Evolutionary conservation across 352 stramenopile genomes (phyloP).

Genomic region (Globisporangium spinosum): DNA sequence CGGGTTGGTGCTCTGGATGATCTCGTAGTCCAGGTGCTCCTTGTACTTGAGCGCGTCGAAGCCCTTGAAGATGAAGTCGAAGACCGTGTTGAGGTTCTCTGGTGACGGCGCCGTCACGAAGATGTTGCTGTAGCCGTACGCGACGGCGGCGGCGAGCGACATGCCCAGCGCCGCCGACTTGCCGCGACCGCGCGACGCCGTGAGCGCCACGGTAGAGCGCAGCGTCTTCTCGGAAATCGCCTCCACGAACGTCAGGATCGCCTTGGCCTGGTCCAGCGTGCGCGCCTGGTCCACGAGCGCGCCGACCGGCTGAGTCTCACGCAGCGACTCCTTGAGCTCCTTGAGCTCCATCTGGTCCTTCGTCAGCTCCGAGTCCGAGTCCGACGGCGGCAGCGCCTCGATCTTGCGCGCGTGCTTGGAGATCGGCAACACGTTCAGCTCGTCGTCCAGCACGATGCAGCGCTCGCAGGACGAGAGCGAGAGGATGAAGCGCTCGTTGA

Average conservation of each 20-base stretch:
- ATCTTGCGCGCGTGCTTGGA: constrained; percentile 91
- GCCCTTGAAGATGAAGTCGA: constrained; percentile 98
- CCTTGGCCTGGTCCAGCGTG: constrained; percentile 94
- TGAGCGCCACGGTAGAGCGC: constrained; percentile 94
- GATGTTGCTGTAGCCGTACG: constrained; percentile 94
- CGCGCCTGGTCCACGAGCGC: constrained; percentile 93
- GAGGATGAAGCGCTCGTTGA: constrained; percentile 99
- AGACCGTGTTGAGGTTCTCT: constrained; percentile 98
- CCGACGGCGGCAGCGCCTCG: constrained; percentile 66
- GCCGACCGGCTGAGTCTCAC: constrained; percentile 94
- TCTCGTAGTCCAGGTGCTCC: constrained; percentile 98
- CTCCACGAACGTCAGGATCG: constrained; percentile 97
- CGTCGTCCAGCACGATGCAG: constrained; percentile 98
- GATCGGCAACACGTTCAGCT: constrained; percentile 98
- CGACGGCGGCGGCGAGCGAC: constrained; percentile 72
- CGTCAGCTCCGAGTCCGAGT: constrained; percentile 50
- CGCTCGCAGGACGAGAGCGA: constrained; percentile 92
- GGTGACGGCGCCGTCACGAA: constrained; percentile 97
- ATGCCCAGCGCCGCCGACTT: constrained; percentile 99
- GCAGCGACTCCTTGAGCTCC: constrained; percentile 93
- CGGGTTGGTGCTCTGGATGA: constrained; percentile 84
- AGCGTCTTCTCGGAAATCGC: constrained; percentile 96
- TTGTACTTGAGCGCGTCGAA: constrained; percentile 92
- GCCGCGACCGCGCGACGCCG: constrained; percentile 86
- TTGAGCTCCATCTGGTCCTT: constrained; percentile 89